Conservation (phyloP, 805 yeast species). For the Barnettozyma sucrosica region DNA sequence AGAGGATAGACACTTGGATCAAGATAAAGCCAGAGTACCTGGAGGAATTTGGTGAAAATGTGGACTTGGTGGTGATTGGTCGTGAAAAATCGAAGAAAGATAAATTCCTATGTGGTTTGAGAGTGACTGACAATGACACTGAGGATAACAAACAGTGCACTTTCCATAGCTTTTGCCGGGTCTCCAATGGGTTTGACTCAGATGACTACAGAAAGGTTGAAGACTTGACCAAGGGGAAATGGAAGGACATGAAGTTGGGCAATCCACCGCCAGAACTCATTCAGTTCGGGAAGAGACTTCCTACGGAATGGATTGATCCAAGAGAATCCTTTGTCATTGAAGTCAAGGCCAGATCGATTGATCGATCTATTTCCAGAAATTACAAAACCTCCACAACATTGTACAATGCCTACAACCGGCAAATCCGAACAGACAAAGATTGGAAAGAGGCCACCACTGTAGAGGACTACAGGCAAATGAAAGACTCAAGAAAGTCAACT, state of each 20-base stretch:
- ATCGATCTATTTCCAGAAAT: slow-evolving; percentile 37
- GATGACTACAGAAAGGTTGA: slow-evolving; percentile 58
- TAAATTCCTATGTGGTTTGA: slow-evolving; percentile 68
- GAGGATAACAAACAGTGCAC: slow-evolving; percentile 18
- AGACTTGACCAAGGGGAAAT: slow-evolving; percentile 49
- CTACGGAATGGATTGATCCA: slow-evolving; percentile 79
- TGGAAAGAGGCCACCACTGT: slow-evolving; percentile 50
- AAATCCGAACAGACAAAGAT: slow-evolving; percentile 63
- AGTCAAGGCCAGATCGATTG: slow-evolving; percentile 74
- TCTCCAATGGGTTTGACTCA: slow-evolving; percentile 77
- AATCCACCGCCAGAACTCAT: slow-evolving; percentile 39
- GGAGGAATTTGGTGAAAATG: slow-evolving; percentile 78
- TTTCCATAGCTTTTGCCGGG: slow-evolving; percentile 65
- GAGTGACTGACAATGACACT: slow-evolving; percentile 35
- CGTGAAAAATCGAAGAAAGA: slow-evolving; percentile 64
- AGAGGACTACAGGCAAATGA: slow-evolving; percentile 43
- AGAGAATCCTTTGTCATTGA: slow-evolving; percentile 72
- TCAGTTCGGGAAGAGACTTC: slow-evolving; percentile 54
- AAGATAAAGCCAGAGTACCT: slow-evolving; percentile 90
- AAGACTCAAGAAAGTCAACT: slow-evolving; percentile 13
- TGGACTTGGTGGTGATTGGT: slow-evolving; percentile 78
- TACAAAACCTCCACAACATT: slow-evolving; percentile 68
- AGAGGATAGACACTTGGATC: slow-evolving; percentile 65
- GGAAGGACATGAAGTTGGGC: slow-evolving; percentile 41
- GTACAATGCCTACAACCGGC: slow-evolving; percentile 67